phyloP scores from a whole-genome alignment of 192 early-diverging fungal genomes.

The Chytriomyces confervae region DNA sequence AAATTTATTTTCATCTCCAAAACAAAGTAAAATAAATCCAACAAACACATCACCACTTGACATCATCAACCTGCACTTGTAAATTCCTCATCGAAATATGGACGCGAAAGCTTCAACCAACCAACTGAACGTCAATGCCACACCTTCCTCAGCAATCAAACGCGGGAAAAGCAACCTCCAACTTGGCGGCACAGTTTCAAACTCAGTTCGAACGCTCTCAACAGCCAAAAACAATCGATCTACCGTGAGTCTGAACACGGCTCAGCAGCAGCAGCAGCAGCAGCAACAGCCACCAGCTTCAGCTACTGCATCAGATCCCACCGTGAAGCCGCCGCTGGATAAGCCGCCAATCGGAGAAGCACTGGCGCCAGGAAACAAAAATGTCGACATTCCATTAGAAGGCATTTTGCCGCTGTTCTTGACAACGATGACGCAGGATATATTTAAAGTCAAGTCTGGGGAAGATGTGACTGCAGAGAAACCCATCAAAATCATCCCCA shows the following conservation, averaged over 20 bases:
- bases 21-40: too few relatives aligned
- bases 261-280: too few relatives aligned
- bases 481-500: constrained; percentile 61
- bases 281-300: background rate
- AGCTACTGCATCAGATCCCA: background rate
- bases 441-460: constrained; percentile 60
- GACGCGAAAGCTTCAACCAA: constrained; percentile 1
- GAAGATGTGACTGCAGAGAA: constrained; percentile 57
- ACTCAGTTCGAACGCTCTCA: background rate
- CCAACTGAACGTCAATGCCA: background rate
- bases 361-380: constrained; percentile 14
- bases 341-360: constrained; percentile 21
- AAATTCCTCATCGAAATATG: background rate
- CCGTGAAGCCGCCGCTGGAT: background rate
- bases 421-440: constrained; percentile 56
- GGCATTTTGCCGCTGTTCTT: constrained; percentile 63
- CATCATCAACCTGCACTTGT: too few relatives aligned
- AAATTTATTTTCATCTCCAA: too few relatives aligned
- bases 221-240: too few relatives aligned
- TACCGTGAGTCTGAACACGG: too few relatives aligned
- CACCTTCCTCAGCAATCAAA: background rate
- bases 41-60: too few relatives aligned
- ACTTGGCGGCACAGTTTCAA: background rate
- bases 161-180: background rate
- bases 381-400: constrained; percentile 18